Percentiles rank a stretch among this genome's conserved stretches.
phyloP scores from a whole-genome alignment of 345 rosid genomes.

The Pelargonium nanum region DNA sequence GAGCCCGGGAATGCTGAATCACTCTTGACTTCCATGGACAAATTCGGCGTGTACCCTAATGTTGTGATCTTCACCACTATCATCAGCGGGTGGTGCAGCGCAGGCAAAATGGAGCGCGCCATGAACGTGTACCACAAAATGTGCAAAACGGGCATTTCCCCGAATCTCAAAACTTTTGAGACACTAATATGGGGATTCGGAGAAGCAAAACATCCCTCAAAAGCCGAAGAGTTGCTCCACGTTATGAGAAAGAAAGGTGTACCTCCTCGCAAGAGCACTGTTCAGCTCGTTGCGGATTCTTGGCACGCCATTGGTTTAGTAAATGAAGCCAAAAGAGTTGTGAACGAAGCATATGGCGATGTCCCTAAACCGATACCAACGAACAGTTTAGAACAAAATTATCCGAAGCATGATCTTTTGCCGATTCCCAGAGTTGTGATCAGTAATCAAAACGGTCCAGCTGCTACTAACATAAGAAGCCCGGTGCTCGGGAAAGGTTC shows the following conservation, averaged over 20 bases:
- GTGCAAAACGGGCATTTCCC: conserved; percentile 40
- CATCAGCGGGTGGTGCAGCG: conserved; percentile 79
- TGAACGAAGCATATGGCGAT: conserved; percentile 10
- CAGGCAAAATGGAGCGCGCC: conserved; percentile 66
- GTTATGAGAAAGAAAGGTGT: conserved; percentile 53
- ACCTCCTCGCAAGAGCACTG: conserved; percentile 40
- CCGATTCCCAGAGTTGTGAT: too few relatives aligned
- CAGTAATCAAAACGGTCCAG: conserved; percentile 22
- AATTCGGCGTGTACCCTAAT: conserved; percentile 48
- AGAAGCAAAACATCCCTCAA: conserved; percentile 77
- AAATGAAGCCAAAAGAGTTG: conserved; percentile 45
- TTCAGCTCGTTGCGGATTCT: conserved; percentile 65
- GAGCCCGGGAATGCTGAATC: conserved; percentile 64
- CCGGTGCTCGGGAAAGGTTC: conserved; percentile 17
- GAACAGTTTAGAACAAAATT: conserved; percentile 16
- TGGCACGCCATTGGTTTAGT: conserved; percentile 67
- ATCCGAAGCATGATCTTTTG: conserved; percentile 22
- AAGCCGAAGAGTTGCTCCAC: conserved; percentile 63
- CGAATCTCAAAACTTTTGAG: conserved; percentile 74
- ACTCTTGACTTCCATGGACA: conserved; percentile 45
- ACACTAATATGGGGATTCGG: conserved; percentile 86
- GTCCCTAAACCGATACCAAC: conserved; percentile 15
- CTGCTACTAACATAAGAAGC: conserved; percentile 20
- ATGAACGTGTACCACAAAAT: conserved; percentile 45
- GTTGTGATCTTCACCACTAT: conserved; percentile 78